Evolutionary conservation across 805 yeast species (phyloP), one percentile per base, ranked within the genome.

Genomic region (Candida silvatica): DNA sequence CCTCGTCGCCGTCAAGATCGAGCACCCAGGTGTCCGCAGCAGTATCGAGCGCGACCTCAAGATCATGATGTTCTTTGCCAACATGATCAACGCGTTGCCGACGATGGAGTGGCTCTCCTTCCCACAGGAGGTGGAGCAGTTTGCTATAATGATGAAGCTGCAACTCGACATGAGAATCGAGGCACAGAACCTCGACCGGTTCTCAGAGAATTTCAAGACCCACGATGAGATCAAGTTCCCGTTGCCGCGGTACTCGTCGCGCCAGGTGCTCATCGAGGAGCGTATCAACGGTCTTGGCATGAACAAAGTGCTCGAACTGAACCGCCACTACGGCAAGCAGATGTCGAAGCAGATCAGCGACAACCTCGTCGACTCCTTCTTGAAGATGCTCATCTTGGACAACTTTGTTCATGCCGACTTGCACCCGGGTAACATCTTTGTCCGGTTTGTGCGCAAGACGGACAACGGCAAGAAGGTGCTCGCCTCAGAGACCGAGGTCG

Each of bases 81-180:
- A 59, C 29, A 36, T 68, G 1, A 71, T 92, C 34, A 78, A 88
- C 48, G 48, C 53, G 5, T 62, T 92, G 5, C 99, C 99, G 4
- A 86, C 95, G 0, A 85, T 92, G 94, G 97, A 92, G 53, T 92
- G 99, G 99, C 65, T 92, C 4, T 84, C 96, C 3, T 62, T 92
- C 32, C 98, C 97, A 0, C 90, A 80, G 41, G 98, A 92, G 55
- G 97, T 90, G 3, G 82, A 78, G 29, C 92, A 88, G 49, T 92
- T 92, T 53, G 71, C 85, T 1, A 62, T 75, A 1, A 68, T 92
- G 62, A 90, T 92, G 97, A 75, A 77, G 27, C 56, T 85, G 33
- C 99, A 92, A 57, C 62, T 92, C 38, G 97, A 92, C 58, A 60
- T 92, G 38, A 65, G 97, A 43, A 84, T 92, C 25, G 99, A 92